Evolutionary conservation across 176 grass and related monocot genomes (phyloP), one percentile per base, ranked within the genome.

Genomic region (Rhipidocladum racemiflorum): DNA sequence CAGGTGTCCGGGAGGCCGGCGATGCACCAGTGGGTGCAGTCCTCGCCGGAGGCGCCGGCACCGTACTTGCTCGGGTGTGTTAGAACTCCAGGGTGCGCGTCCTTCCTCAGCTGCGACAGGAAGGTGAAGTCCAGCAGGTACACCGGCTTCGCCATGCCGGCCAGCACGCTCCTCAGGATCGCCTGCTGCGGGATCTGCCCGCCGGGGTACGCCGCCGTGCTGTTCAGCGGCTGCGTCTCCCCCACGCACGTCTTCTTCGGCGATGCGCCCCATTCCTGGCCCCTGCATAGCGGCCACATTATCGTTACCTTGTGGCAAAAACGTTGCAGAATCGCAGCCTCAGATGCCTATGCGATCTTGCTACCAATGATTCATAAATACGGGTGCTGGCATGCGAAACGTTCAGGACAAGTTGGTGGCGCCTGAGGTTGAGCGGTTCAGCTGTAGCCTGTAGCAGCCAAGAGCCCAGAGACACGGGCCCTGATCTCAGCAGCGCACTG

Each of bases 21-120:
- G 85, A 97, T 12, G 69, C 94, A 97, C 94, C 90, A 97, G 62
- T 97, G 94, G 11, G 91, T 97, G 85, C 94, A 97, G 82, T 97
- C 94, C 9, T 65, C 73, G 30, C 24, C 66, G 82, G 83, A 97
- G 72, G 83, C n/a, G 32, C 90, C 87, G 14, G 92, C 94, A 54
- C 74, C 74, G 72, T 90, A 97, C 79, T 85, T 94, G 17, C 88
- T 92, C 14, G 94, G 94, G 87, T n/a, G n/a, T n/a, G n/a, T n/a
- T n/a, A n/a, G n/a, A n/a, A n/a, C n/a, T n/a, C n/a, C n/a, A n/a
- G 94, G 94, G 87, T 97, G 94, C 4, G 87, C 94, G 56, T 97
- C 94, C 44, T 94, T 97, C 50, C 94, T 57, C 0, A 94, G 77
- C 68, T 97, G 94, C 27, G 94, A 94, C 0, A 97, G 73, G 80